Percentiles rank a stretch among this genome's conserved stretches.
phyloP scores from a whole-genome alignment of 805 yeast genomes.

The Wickerhamomyces canadensis region DNA sequence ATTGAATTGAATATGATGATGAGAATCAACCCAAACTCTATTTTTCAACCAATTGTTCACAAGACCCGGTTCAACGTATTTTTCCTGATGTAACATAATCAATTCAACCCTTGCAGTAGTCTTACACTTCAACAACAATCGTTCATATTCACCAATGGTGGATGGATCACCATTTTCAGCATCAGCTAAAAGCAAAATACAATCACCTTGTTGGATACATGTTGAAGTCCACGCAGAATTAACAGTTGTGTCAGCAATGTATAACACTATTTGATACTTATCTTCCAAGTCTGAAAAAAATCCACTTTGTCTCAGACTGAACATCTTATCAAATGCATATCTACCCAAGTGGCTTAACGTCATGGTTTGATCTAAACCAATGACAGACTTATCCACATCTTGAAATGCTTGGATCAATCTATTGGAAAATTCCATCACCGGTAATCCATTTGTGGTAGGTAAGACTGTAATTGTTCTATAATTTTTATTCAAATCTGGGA shows the following conservation, averaged over 20 bases:
- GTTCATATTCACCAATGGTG: slow-evolving; percentile 80
- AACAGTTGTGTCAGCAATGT: slow-evolving; percentile 80
- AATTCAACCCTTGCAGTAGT: slow-evolving; percentile 87
- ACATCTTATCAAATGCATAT: slow-evolving; percentile 87
- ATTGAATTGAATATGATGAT: slow-evolving; percentile 83
- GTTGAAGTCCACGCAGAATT: slow-evolving; percentile 88
- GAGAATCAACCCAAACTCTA: slow-evolving; percentile 87
- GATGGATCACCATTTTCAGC: slow-evolving; percentile 55
- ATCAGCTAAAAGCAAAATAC: slow-evolving; percentile 84
- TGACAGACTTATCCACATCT: slow-evolving; percentile 65
- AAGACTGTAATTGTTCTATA: slow-evolving; percentile 81
- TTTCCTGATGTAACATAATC: slow-evolving; percentile 77
- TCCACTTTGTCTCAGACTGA: slow-evolving; percentile 81
- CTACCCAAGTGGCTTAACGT: slow-evolving; percentile 78
- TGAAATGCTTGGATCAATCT: slow-evolving; percentile 66
- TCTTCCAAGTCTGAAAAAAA: slow-evolving; percentile 90
- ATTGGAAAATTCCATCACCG: slow-evolving; percentile 80
- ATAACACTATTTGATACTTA: slow-evolving; percentile 78
- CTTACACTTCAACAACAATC: slow-evolving; percentile 63
- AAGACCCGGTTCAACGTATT: slow-evolving; percentile 77
- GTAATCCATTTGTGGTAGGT: slow-evolving; percentile 77
- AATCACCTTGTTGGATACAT: slow-evolving; percentile 92
- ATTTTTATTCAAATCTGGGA: slow-evolving; percentile 31
- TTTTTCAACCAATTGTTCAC: slow-evolving; percentile 81
- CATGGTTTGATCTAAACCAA: slow-evolving; percentile 78